These are phyloP conservation scores for Erysiphe pulchra DNA, from an alignment of 2,329 filamentous ascomycete species.

Conservation along the genomic window DNA sequence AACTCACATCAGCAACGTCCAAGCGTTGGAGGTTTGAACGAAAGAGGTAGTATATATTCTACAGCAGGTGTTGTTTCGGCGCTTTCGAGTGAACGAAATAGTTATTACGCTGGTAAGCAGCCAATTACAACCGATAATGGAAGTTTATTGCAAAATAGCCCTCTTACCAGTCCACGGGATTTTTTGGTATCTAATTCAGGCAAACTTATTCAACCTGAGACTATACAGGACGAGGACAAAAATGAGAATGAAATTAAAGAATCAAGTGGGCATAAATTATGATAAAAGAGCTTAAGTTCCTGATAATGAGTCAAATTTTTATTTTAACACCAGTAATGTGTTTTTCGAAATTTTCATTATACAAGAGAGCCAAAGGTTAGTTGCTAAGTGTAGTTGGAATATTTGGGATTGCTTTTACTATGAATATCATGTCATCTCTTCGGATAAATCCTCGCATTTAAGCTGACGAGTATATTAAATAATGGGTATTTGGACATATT, in stretches of 20 bases:
- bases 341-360: no score
- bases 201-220: constrained; percentile 11
- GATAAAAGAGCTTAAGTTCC: no score
- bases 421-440: no score
- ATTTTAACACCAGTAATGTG: no score
- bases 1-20: constrained; percentile 25
- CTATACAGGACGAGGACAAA: constrained; percentile 8
- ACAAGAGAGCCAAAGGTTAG: no score
- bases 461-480: no score
- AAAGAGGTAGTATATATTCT: constrained; percentile 64
- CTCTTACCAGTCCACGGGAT: constrained; percentile 31
- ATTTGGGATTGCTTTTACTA: no score
- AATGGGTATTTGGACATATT: no score
- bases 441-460: no score
- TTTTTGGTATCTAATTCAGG: constrained; percentile 4
- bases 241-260: background rate
- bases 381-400: no score
- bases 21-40: constrained; percentile 19
- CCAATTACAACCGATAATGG: constrained; percentile 35
- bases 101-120: constrained; percentile 40
- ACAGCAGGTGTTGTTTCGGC: constrained; percentile 40
- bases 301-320: no score
- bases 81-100: constrained; percentile 52
- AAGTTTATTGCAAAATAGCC: constrained; percentile 31
- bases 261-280: no score